These are phyloP conservation scores for Umbelopsis sp. DNA, from an alignment of 192 early-diverging fungal species.

Conservation along the genomic window DNA sequence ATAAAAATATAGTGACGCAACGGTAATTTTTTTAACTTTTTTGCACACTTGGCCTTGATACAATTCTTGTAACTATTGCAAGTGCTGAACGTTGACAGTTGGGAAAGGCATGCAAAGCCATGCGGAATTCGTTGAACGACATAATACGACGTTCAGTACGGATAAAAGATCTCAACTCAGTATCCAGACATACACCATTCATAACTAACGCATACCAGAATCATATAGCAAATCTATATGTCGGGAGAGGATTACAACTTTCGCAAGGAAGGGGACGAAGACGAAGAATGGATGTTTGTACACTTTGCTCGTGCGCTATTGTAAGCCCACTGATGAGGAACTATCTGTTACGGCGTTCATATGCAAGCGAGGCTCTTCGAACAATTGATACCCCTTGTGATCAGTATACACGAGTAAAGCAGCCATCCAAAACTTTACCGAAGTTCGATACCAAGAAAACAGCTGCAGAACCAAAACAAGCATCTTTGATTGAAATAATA, in stretches of 20 bases:
- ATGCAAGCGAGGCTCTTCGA: slow-evolving; percentile 9
- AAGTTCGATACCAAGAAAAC: background rate
- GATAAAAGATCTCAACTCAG: background rate
- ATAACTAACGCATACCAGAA: background rate
- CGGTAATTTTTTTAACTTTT: slow-evolving; percentile 14
- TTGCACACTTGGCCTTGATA: background rate
- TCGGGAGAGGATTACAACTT: background rate
- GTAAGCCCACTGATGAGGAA: slow-evolving; percentile 12
- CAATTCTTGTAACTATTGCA: background rate
- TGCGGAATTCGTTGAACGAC: slow-evolving; percentile 18
- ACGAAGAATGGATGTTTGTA: background rate
- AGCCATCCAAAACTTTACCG: background rate
- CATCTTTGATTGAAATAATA: background rate
- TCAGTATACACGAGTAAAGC: background rate
- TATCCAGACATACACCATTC: background rate
- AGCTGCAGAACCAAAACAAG: background rate
- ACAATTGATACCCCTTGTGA: slow-evolving; percentile 13
- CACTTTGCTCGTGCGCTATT: slow-evolving; percentile 1
- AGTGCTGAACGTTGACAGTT: slow-evolving; percentile 4
- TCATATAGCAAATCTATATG: background rate
- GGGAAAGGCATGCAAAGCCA: slow-evolving; percentile 18
- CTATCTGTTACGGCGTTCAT: slow-evolving; percentile 1
- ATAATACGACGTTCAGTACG: slow-evolving; percentile 10
- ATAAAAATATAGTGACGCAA: background rate
- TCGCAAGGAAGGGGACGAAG: background rate